Evolutionary conservation across 1,139 yeast genomes (phyloP).

Genomic region (Scheffersomyces quercinus): DNA sequence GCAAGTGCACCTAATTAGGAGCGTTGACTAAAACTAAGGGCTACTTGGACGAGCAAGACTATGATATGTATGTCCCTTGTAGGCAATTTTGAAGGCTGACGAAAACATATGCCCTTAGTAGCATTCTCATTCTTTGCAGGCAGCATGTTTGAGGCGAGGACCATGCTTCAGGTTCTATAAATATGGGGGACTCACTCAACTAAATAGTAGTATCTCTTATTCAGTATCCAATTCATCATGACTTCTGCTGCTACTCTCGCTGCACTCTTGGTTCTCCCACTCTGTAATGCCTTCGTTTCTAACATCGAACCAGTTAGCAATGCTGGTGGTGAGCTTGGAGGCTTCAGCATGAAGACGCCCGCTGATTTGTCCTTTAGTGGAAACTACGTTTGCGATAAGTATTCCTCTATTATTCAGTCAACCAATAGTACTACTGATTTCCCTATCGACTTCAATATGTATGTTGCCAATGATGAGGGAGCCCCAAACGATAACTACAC

Average conservation of each 20-base stretch:
- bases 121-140: no score
- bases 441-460: constrained; percentile 18
- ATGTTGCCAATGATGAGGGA: constrained; percentile 12
- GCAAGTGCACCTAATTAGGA: no score
- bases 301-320: constrained; percentile 13
- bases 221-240: background rate
- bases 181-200: background rate
- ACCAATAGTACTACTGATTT: constrained; percentile 15
- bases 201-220: background rate
- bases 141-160: no score
- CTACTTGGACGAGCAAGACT: no score
- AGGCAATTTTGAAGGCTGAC: no score
- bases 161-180: no score
- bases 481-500: constrained; percentile 18
- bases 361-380: constrained; percentile 15
- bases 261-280: constrained; percentile 4
- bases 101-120: no score
- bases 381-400: constrained; percentile 20
- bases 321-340: constrained; percentile 2
- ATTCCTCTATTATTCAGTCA: constrained; percentile 16
- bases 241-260: constrained; percentile 1
- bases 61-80: no score
- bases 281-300: constrained; percentile 9
- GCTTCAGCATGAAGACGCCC: constrained; percentile 12
- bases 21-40: no score